Base-by-base conservation (phyloP, 805 yeast genomes). In the Starmerella bombicola region DNA sequence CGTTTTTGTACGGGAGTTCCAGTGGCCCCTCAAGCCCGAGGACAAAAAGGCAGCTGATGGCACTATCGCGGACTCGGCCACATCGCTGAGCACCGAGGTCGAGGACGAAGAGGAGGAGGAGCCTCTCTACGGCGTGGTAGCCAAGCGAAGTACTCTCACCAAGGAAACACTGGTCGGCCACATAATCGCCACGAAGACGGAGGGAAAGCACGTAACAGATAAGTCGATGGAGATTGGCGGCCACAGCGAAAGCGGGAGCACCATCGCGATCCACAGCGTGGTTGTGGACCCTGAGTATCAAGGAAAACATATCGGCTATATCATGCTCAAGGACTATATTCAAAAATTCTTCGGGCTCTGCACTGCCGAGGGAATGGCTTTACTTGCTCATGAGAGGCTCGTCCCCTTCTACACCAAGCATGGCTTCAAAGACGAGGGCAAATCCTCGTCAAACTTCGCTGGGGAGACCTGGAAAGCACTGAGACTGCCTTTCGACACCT, bases 301-400 rank as follows among this genome's bases (percentile, higher is more conserved):
- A 58, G 82, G 86, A 44, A 72, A 76, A 61, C 82, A 81, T 56
- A 66, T 91, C 44, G 97, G 93, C 7, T 74, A 93, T 12, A 65
- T 85, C 43, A 63, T 88, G 55, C 61, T 88, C 54, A 84, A 80
- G 51, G 98, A 88, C 62, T 91, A 82, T 63, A 71, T 86, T 46
- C 96, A 91, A 60, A 82, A 88, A 56, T 65, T 88, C 60, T 74
- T 83, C 36, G 84, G 84, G 58, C 93, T 85, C 58, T 83, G 77
- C 51, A 76, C 84, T 46, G 95, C 91, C 34, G 81, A 76, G 52
- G 71, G 74, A 53, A 76, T 88, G 37, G 72, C 76, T 5, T 66
- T 88, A 24, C 70, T 88, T 45, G 81, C 85, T 23, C 84, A 81
- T 54, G 70, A 74, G 35, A 65, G 69, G 19, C 67, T 84, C 54